These are phyloP conservation scores for Stephania yunnanensis DNA, from an alignment of 164 flowering plant species.

Conservation along the genomic window DNA sequence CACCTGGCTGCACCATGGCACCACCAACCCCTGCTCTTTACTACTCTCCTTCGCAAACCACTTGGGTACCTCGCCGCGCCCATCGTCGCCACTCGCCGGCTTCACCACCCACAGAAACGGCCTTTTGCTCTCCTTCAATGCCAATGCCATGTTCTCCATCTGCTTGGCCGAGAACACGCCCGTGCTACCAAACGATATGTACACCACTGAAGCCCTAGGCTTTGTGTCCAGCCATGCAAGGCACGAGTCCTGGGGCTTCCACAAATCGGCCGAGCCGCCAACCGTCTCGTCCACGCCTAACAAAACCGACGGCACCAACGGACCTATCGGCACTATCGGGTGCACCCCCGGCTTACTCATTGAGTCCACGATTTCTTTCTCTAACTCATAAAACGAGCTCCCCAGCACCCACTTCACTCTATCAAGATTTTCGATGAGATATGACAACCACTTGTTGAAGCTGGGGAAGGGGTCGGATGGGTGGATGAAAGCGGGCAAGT, in stretches of 20 bases:
- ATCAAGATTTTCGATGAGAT: slow-evolving; percentile 37
- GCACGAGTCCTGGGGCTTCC: slow-evolving; percentile 40
- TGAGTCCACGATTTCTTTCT: slow-evolving; percentile 36
- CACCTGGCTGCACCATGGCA: slow-evolving; percentile 62
- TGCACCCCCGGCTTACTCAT: slow-evolving; percentile 22
- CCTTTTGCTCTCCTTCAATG: slow-evolving; percentile 31
- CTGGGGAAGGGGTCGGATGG: slow-evolving; percentile 36
- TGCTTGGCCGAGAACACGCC: slow-evolving; percentile 41
- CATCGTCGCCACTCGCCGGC: slow-evolving; percentile 9
- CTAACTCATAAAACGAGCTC: slow-evolving; percentile 70
- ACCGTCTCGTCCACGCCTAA: not conserved
- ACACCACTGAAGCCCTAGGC: slow-evolving; percentile 43
- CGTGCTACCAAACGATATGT: slow-evolving; percentile 59
- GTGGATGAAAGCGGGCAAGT: slow-evolving; percentile 61
- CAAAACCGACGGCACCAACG: slow-evolving; percentile 28
- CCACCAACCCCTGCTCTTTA: slow-evolving; percentile 50
- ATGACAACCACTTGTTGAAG: slow-evolving; percentile 28
- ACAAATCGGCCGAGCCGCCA: slow-evolving; percentile 35
- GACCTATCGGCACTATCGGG: slow-evolving; percentile 54
- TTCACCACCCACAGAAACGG: slow-evolving; percentile 63
- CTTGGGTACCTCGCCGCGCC: slow-evolving; percentile 29
- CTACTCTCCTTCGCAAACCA: slow-evolving; percentile 42
- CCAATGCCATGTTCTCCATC: slow-evolving; percentile 51
- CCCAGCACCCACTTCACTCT: slow-evolving; percentile 52
- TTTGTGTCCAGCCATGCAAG: slow-evolving; percentile 52